Conservation (phyloP, 2,329 filamentous ascomycete species). For the Akanthomyces lecanii region DNA sequence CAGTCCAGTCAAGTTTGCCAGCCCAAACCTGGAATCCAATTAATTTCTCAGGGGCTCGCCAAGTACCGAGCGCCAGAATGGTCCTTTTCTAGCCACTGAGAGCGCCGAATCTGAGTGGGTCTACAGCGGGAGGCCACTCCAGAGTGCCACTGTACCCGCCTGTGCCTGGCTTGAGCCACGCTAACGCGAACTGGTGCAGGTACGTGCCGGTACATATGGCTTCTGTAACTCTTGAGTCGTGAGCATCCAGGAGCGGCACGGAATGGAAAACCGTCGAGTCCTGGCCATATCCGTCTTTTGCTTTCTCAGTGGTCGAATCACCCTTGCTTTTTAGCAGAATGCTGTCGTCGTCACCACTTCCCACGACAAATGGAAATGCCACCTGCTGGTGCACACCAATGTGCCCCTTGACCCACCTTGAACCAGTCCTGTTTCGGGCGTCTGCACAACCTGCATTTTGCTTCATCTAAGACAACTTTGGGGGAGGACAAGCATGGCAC, state of each 20-base stretch:
- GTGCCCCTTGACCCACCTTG: neutral
- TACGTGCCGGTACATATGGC: too few relatives aligned
- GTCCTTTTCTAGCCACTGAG: neutral
- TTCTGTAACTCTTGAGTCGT: too few relatives aligned
- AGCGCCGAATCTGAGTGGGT: neutral
- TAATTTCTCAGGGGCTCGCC: conserved; percentile 6
- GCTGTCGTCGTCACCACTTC: neutral
- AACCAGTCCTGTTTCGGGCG: neutral
- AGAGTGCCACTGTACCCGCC: neutral
- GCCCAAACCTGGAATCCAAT: conserved; percentile 1
- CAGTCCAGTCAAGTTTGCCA: neutral
- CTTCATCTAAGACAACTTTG: too few relatives aligned
- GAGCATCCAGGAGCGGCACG: too few relatives aligned
- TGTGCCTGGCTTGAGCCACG: too few relatives aligned
- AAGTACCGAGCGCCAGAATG: neutral
- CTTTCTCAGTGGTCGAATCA: too few relatives aligned
- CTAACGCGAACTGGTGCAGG: too few relatives aligned
- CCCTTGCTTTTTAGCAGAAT: neutral
- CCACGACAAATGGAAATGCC: neutral
- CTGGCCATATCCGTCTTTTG: too few relatives aligned
- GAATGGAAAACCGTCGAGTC: too few relatives aligned
- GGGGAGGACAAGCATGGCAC: too few relatives aligned
- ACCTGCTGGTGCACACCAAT: neutral
- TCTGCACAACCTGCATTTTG: too few relatives aligned
- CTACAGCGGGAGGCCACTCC: neutral